Evolutionary conservation across 2,329 filamentous ascomycete species (phyloP), one percentile per base, ranked within the genome.

Genomic region (Myotisia sp.): DNA sequence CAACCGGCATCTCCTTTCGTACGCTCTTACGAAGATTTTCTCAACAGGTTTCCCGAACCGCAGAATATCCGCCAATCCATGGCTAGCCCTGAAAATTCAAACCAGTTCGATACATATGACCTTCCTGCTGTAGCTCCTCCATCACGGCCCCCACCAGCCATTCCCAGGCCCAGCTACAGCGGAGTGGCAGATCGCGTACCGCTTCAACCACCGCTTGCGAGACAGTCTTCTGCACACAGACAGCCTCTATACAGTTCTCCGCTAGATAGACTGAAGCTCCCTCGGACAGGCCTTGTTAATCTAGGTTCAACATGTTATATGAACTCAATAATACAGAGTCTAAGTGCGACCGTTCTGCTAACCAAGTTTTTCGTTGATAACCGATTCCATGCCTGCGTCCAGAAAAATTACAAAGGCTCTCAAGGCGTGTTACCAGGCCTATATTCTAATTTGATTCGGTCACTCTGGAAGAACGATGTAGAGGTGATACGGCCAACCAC

Each of bases 281-380:
- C 75, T n/a, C 63, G 64, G 22, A 79, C 82, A 7, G 86, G 87
- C 0, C 66, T 94, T 8, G 62, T 74, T 38, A 94, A 94, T 46
- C 81, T 84, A 26, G 73, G 75, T 1, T 77, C 79, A 29, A 86
- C 80, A 44, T 94, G 87, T 53, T 94, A 93, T 51, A 85, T 90
- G 65, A 94, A 93, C 55, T 78, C 83, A n/a, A 77, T 78, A 0
- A 64, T 95, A 17, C 87, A 95, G 55, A 80, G 79, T 40, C 62
- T 94, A 12, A 79, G 81, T 38, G 78, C 76, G 2, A 87, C 85
- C 1, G 60, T 67, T 6, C 62, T 67, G 12, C 55, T 78, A 26
- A 71, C 69, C 51, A 71, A 50, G 58, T 73, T 59, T 68, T 93
- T 68, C 62, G 71, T 58, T 52, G 74, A 59, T 62, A 78, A 62